Percentiles rank a stretch among this genome's conserved stretches.
Evolutionary conservation across 2,329 filamentous ascomycete genomes (phyloP).

Genomic region (Aspergillus niger): DNA sequence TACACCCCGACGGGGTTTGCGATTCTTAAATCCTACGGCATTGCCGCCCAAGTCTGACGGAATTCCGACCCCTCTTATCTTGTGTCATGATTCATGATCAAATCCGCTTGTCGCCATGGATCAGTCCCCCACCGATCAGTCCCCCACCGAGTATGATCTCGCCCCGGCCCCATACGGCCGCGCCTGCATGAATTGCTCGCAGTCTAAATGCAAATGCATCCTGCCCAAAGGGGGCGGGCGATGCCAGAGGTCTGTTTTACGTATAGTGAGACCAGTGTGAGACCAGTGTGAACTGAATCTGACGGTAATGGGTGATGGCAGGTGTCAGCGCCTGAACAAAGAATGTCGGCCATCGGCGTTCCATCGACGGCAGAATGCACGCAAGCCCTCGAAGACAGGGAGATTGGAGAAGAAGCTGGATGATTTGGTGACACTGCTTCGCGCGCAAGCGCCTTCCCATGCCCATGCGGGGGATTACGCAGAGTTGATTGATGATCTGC

Average conservation of each 20-base stretch:
- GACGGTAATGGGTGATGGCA: too few relatives aligned
- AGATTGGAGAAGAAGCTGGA: slow-evolving; percentile 33
- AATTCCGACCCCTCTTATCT: background rate
- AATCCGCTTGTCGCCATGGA: background rate
- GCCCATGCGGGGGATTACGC: background rate
- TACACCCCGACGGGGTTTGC: slow-evolving; percentile 6
- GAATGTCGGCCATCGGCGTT: slow-evolving; percentile 42
- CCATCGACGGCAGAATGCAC: slow-evolving; percentile 31
- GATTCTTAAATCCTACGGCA: background rate
- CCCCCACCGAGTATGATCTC: background rate
- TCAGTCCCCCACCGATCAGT: background rate
- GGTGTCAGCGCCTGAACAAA: slow-evolving; percentile 48
- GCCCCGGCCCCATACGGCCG: slow-evolving; percentile 14
- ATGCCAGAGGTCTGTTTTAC: slow-evolving; percentile 13
- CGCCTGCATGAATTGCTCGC: slow-evolving; percentile 28
- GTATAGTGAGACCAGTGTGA: too few relatives aligned
- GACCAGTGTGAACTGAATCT: too few relatives aligned
- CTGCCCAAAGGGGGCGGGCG: slow-evolving; percentile 6
- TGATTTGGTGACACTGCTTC: slow-evolving; percentile 29
- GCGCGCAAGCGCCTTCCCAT: background rate
- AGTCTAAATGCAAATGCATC: slow-evolving; percentile 30
- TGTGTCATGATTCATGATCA: too few relatives aligned
- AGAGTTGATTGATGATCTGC: slow-evolving; percentile 4
- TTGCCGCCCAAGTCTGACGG: background rate
- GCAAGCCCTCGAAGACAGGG: slow-evolving; percentile 18